Base-by-base conservation (phyloP, 352 stramenopile species). In the Plasmopara muralis region DNA sequence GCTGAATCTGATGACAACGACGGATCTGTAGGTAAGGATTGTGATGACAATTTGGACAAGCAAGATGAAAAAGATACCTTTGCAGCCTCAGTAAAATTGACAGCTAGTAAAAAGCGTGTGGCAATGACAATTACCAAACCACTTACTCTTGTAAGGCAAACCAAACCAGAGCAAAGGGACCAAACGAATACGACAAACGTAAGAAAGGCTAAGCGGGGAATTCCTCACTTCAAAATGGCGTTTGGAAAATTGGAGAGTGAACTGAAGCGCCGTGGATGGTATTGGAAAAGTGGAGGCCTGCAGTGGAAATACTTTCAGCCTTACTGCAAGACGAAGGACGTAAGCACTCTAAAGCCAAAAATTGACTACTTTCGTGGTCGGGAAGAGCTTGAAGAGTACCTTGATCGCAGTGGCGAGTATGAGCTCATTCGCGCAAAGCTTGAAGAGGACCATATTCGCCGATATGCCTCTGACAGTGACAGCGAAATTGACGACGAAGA, bases 221-320 rank as follows among this genome's bases (percentile, higher is more conserved):
- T 85, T 34, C 77, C 80, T 20, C 44, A 62, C 5, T 87, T 91
- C 49, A 80, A 86, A 44, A 66, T 69, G 47, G 70, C 60, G 12
- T 80, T 75, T 39, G 80, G 80, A 25, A 86, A 74, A 42, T 48
- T 87, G 28, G 80, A 91, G 53, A 45, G 25, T 4, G 80, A 86
- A 37, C 47, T 91, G 4, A 65, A 62, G 15, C 47, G 29, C 25
- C 74, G 71, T 29, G 80, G 80, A 16, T 91, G 80, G 80, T 86
- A 71, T 57, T 91, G 77, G 77, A 80, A 74, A 31, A 28, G 30
- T 14, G 45, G 50, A 15, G 54, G 42, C 14, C 60, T 71, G 7
- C 66, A 66, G n/a, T 89, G 57, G 51, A 59, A 58, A 5, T 91
- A 87, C 57, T 87, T 69, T 51, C 62, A 74, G 50, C 77, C 80